Conservation (phyloP, 176 grass and related monocot genomes). For the Panicum miliaceum region DNA sequence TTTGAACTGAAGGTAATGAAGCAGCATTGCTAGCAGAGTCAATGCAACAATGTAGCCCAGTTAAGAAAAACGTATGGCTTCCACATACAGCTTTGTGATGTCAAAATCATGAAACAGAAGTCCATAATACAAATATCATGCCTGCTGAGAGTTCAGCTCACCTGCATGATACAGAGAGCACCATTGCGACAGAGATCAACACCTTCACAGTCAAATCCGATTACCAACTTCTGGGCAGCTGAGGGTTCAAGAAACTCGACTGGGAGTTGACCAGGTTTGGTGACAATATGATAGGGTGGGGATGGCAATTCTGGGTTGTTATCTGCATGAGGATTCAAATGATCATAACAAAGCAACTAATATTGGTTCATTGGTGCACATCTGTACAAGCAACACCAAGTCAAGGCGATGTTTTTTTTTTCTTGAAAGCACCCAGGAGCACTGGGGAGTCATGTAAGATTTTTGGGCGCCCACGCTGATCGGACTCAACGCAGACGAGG, state of each 20-base stretch:
- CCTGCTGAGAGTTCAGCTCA: slow-evolving; percentile 43
- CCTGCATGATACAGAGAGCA: slow-evolving; percentile 97
- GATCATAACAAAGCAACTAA: slow-evolving; percentile 12
- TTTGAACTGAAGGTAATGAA: not conserved
- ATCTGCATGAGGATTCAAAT: slow-evolving; percentile 48
- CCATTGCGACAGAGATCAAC: slow-evolving; percentile 92
- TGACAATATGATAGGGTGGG: slow-evolving; percentile 68
- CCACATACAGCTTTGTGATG: not conserved
- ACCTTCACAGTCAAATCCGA: slow-evolving; percentile 96
- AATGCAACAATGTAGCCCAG: not conserved
- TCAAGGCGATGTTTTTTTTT: not conserved
- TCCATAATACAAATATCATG: not conserved
- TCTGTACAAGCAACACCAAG: not conserved
- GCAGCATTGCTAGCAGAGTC: not conserved
- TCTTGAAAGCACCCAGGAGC: no score
- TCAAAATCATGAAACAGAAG: slow-evolving; percentile 6
- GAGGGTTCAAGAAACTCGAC: slow-evolving; percentile 87
- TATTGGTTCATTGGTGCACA: not conserved
- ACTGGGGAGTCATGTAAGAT: no score
- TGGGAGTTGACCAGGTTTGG: slow-evolving; percentile 75
- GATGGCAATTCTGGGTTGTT: slow-evolving; percentile 44
- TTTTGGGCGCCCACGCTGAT: no score
- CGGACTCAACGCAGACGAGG: no score
- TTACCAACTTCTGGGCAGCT: slow-evolving; percentile 54
- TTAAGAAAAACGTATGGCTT: not conserved